Conservation (phyloP, 2,329 filamentous ascomycete genomes). For the Cladosporium austrohemisphaericum region DNA sequence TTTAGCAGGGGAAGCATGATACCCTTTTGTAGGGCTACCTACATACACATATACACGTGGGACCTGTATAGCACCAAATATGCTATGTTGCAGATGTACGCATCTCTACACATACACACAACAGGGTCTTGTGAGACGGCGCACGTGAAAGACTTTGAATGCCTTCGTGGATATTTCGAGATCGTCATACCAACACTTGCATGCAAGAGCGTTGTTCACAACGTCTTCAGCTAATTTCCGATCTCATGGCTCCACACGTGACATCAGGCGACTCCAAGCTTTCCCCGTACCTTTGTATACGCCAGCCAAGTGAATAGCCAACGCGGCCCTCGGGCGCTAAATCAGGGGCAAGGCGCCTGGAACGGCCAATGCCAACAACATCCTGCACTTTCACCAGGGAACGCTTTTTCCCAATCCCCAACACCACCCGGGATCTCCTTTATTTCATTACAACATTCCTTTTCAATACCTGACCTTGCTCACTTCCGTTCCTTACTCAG, state of each 20-base stretch:
- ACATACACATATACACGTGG: background rate
- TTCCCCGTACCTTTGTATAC: background rate
- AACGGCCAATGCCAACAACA: background rate
- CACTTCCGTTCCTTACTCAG: background rate
- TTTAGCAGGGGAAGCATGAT: too few relatives aligned
- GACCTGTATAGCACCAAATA: too few relatives aligned
- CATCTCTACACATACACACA: background rate
- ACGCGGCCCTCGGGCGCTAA: slow-evolving; percentile 13
- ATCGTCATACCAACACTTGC: too few relatives aligned
- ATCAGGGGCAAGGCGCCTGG: background rate
- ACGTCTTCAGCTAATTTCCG: too few relatives aligned
- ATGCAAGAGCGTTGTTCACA: too few relatives aligned
- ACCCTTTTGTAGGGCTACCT: background rate
- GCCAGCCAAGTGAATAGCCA: background rate
- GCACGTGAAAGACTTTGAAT: too few relatives aligned
- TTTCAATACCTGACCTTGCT: background rate
- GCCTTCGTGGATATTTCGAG: too few relatives aligned
- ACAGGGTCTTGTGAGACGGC: too few relatives aligned
- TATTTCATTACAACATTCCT: slow-evolving; percentile 10
- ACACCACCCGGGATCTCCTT: background rate
- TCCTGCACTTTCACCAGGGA: too few relatives aligned
- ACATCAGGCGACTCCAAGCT: background rate
- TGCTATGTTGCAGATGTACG: too few relatives aligned
- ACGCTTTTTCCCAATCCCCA: background rate
- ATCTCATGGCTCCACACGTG: background rate